Evolutionary conservation across 2,329 filamentous ascomycete genomes (phyloP), one percentile per base, ranked within the genome.

Genomic region (Phyllosticta citribraziliensis): DNA sequence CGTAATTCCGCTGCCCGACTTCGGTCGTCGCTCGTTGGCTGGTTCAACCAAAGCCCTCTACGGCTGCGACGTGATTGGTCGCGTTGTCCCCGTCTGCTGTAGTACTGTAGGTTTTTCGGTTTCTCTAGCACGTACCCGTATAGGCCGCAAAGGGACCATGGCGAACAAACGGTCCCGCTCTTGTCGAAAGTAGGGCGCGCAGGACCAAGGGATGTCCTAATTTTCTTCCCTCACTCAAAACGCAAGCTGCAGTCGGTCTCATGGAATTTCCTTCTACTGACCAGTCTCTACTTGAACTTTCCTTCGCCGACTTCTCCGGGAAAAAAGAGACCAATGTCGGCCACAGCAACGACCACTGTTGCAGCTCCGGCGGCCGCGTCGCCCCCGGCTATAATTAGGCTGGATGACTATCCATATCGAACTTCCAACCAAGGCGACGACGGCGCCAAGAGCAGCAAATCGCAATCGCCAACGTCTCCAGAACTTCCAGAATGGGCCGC

Each of bases 101-200:
- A 5, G 40, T n/a, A 47, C 3, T 5, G 14, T 8, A n/a, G 6
- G 14, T n/a, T n/a, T 47, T 47, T n/a, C 14, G 40, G 1, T 4
- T n/a, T n/a, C 40, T 2, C 40, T n/a, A 5, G 14, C 14, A 47
- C 40, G 40, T 47, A 47, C 6, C 12, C 35, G 35, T 17, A 47
- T 47, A 47, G 35, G 35, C 35, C 35, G 14, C 35, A 47, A 47
- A 47, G 19, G 40, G 40, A 47, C 19, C 6, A n/a, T n/a, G 40
- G 2, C 14, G 14, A 47, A 19, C 17, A 47, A 52, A 53, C n/a
- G 55, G 59, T 30, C 54, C 54, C 59, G 54, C 59, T 57, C 50
- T 53, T 52, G 55, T 61, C 55, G 17, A 47, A 47, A 12, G 19
- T 50, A 61, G 59, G 59, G 59, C 59, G 59, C 50, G 50, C 53